Evolutionary conservation across 305 asterid genomes (phyloP).

Genomic region (Fraxinus ornus): DNA sequence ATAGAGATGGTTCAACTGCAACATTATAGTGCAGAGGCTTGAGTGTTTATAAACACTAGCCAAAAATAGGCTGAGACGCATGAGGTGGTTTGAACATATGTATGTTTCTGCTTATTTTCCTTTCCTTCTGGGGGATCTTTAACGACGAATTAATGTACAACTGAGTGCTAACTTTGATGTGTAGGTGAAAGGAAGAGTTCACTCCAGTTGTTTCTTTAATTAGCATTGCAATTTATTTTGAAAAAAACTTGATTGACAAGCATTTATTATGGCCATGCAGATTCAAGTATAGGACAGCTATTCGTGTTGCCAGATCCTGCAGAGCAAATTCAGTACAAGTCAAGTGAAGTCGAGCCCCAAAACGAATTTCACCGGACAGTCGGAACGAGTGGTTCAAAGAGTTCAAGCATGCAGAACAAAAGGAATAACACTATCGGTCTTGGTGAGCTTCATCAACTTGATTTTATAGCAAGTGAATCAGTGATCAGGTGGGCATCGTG

Average conservation of each 20-base stretch:
- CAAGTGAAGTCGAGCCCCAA: conserved; percentile 30
- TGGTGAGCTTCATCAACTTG: conserved; percentile 56
- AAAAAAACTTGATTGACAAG: neutral
- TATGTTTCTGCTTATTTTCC: neutral
- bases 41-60: neutral
- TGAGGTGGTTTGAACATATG: neutral
- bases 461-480: conserved; percentile 39
- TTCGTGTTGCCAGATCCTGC: conserved; percentile 31
- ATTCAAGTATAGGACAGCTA: conserved; percentile 33
- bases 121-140: neutral
- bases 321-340: conserved; percentile 16
- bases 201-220: neutral
- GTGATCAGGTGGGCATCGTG: conserved; percentile 64
- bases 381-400: conserved; percentile 26
- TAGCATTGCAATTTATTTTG: neutral
- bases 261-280: conserved; percentile 30
- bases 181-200: neutral
- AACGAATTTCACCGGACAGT: conserved; percentile 31
- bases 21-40: neutral
- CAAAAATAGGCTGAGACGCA: neutral
- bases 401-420: conserved; percentile 38
- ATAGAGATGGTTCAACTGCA: neutral
- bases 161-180: neutral
- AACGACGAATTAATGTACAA: neutral
- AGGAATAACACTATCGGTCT: conserved; percentile 56